phyloP scores from a whole-genome alignment of 78 protist species.

The Blattamonas nauphoetae region DNA sequence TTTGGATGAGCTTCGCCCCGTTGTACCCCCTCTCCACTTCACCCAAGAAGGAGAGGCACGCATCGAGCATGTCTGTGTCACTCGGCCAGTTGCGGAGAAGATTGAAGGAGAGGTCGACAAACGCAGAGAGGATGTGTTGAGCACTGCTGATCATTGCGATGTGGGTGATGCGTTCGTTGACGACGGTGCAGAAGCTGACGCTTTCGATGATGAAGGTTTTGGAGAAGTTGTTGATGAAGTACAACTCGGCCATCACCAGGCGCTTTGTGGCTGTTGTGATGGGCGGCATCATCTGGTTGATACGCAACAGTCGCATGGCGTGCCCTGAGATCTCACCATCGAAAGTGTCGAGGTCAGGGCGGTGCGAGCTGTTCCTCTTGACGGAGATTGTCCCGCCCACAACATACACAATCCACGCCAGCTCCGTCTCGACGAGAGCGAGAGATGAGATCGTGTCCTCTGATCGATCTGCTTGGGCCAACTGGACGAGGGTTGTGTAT shows the following conservation, averaged over 20 bases:
- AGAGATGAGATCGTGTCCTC: background rate
- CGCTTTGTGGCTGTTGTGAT: background rate
- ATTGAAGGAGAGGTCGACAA: background rate
- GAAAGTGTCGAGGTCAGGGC: background rate
- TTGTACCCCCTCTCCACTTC: background rate
- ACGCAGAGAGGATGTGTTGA: background rate
- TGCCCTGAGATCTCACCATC: background rate
- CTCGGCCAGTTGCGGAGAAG: too few relatives aligned
- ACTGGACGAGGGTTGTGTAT: background rate
- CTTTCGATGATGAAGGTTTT: too few relatives aligned
- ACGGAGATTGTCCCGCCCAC: background rate
- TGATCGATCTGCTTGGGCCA: background rate
- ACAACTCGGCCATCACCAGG: background rate
- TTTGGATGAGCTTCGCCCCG: background rate
- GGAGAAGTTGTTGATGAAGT: background rate
- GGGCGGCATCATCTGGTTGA: background rate
- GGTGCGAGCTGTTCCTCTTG: background rate
- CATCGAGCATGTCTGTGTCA: too few relatives aligned
- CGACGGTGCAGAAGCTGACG: too few relatives aligned
- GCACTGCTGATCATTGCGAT: background rate
- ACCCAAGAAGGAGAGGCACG: too few relatives aligned
- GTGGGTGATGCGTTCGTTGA: background rate
- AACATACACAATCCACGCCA: background rate
- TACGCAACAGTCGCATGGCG: background rate
- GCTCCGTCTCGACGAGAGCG: background rate